Evolutionary conservation across 768 basidiomycete genomes (phyloP).

Genomic region (Termitomyces heimii): DNA sequence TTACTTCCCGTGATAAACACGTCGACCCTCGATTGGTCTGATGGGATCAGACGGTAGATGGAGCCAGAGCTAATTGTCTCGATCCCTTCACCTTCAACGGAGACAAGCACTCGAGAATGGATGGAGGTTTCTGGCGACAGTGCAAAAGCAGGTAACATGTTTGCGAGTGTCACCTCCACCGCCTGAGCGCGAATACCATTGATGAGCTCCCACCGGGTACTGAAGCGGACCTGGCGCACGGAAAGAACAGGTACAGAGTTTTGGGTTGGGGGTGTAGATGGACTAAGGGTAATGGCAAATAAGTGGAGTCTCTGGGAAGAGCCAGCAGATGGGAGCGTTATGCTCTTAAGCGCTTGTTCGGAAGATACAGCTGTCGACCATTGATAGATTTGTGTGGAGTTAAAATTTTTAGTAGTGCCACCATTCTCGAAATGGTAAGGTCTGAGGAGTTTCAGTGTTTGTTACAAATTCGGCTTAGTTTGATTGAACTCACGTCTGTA

Average conservation of each 20-base stretch:
- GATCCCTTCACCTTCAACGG: slow-evolving; percentile 31
- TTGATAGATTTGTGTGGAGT: slow-evolving; percentile 37
- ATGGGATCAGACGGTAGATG: slow-evolving; percentile 40
- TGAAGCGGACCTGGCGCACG: slow-evolving; percentile 37
- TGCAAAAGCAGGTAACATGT: slow-evolving; percentile 34
- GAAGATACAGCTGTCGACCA: slow-evolving; percentile 39
- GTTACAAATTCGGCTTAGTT: neutral
- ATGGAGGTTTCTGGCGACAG: slow-evolving; percentile 24
- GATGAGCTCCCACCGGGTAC: slow-evolving; percentile 39
- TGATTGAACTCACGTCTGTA: slow-evolving; percentile 30
- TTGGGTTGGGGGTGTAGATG: slow-evolving; percentile 13
- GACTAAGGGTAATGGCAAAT: slow-evolving; percentile 38
- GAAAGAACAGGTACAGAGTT: slow-evolving; percentile 24
- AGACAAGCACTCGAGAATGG: slow-evolving; percentile 25
- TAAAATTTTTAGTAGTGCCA: slow-evolving; percentile 30
- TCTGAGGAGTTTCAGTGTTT: slow-evolving; percentile 18
- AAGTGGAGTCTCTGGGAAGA: slow-evolving; percentile 33
- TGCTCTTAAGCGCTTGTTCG: slow-evolving; percentile 30
- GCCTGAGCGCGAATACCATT: slow-evolving; percentile 34
- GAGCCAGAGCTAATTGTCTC: slow-evolving; percentile 35
- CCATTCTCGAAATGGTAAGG: slow-evolving; percentile 38
- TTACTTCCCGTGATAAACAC: slow-evolving; percentile 36
- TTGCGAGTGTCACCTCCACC: slow-evolving; percentile 44
- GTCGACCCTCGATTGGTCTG: slow-evolving; percentile 44
- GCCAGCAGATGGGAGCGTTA: slow-evolving; percentile 33